These are phyloP conservation scores for Cylindrotheca closterium DNA, from an alignment of 108 stramenopile genomes.

Conservation along the genomic window DNA sequence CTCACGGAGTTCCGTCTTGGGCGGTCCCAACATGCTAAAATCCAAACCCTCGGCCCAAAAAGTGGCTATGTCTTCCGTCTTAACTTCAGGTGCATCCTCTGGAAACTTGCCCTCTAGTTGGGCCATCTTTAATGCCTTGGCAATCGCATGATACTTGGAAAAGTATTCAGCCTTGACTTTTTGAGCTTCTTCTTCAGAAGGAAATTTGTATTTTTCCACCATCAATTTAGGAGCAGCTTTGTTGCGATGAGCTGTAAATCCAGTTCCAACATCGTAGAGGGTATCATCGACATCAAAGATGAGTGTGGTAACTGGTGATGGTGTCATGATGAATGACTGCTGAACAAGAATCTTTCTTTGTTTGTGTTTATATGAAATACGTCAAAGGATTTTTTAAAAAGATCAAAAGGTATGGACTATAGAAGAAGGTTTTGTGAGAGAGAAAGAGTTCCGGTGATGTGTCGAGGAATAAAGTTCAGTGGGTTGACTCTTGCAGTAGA, in stretches of 20 bases:
- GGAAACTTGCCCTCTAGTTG: slow-evolving; percentile 71
- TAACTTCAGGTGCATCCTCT: slow-evolving; percentile 27
- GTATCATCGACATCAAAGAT: slow-evolving; percentile 90
- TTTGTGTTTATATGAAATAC: too few species aligned
- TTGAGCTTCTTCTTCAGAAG: slow-evolving; percentile 42
- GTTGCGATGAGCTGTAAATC: slow-evolving; percentile 83
- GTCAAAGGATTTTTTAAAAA: too few species aligned
- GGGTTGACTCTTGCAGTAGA: too few species aligned
- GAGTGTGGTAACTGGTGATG: slow-evolving; percentile 40
- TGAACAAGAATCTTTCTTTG: too few species aligned
- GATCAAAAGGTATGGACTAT: too few species aligned
- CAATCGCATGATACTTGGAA: slow-evolving; percentile 69
- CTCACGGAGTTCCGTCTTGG: slow-evolving; percentile 38
- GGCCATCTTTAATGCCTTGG: slow-evolving; percentile 77
- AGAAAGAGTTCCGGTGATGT: too few species aligned
- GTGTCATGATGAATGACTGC: too few species aligned
- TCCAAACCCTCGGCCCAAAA: slow-evolving; percentile 72
- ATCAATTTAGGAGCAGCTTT: slow-evolving; percentile 70
- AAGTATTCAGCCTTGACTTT: slow-evolving; percentile 71
- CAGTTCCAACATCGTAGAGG: slow-evolving; percentile 76
- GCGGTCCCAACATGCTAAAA: slow-evolving; percentile 51
- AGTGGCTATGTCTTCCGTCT: slow-evolving; percentile 41
- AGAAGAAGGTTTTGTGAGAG: too few species aligned
- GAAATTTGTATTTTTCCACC: slow-evolving; percentile 65
- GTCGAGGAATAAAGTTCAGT: too few species aligned